A percentile compares a stretch with the other conserved stretches of the same genome.
These are phyloP conservation scores for Gossypium davidsonii DNA, from an alignment of 441 rosid species.

Conservation along the genomic window DNA sequence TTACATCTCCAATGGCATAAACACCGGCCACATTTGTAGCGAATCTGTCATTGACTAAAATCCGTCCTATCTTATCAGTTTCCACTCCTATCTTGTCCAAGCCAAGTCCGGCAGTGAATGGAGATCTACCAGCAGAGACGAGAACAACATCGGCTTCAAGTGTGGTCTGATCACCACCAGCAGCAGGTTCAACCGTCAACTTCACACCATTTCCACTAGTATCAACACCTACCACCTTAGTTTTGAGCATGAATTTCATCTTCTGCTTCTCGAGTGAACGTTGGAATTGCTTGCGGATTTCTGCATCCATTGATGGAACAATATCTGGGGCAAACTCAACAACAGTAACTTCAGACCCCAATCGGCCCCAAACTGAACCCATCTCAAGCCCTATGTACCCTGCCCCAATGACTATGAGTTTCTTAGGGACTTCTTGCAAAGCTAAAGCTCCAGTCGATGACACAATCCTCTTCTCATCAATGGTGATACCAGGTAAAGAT, in stretches of 20 bases:
- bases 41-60: slow-evolving; percentile 74
- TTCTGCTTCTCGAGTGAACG: slow-evolving; percentile 87
- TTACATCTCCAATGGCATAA: slow-evolving; percentile 88
- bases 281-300: slow-evolving; percentile 91
- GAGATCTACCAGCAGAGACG: slow-evolving; percentile 87
- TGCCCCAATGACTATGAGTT: slow-evolving; percentile 89
- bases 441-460: slow-evolving; percentile 96
- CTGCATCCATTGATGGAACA: slow-evolving; percentile 93
- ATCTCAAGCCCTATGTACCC: slow-evolving; percentile 98
- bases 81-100: slow-evolving; percentile 91
- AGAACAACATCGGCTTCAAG: slow-evolving; percentile 95
- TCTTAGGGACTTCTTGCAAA: slow-evolving; percentile 74
- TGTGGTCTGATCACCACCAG: slow-evolving; percentile 76
- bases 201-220: slow-evolving; percentile 67
- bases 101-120: slow-evolving; percentile 85
- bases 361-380: slow-evolving; percentile 94
- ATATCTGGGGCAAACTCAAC: slow-evolving; percentile 97
- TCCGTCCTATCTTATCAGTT: slow-evolving; percentile 76
- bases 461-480: slow-evolving; percentile 90
- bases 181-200: slow-evolving; percentile 77
- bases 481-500: slow-evolving; percentile 86
- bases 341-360: slow-evolving; percentile 94
- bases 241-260: slow-evolving; percentile 96
- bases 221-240: slow-evolving; percentile 89
- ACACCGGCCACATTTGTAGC: slow-evolving; percentile 77